phyloP scores from a whole-genome alignment of 2,329 filamentous ascomycete genomes.

The Thielaviopsis musarum region DNA sequence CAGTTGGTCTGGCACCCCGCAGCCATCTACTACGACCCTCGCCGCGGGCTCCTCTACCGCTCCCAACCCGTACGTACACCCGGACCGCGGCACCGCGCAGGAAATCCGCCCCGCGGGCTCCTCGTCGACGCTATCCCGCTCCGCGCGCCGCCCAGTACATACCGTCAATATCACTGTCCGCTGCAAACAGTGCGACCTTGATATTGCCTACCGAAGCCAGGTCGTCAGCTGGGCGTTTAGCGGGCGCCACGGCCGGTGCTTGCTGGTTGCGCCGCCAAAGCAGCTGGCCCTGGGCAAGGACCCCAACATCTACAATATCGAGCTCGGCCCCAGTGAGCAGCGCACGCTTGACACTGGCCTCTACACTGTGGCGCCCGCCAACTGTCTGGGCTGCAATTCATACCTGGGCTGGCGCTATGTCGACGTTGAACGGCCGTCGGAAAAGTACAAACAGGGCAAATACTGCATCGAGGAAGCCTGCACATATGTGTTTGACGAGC shows the following conservation, averaged over 20 bases:
- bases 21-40: background rate
- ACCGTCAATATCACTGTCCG: constrained; percentile 31
- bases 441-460: constrained; percentile 53
- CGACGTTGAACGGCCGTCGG: constrained; percentile 39
- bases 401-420: constrained; percentile 54
- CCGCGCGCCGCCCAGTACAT: constrained; percentile 13
- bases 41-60: background rate
- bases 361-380: constrained; percentile 48
- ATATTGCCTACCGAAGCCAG: constrained; percentile 43
- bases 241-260: constrained; percentile 47
- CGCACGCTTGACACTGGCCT: constrained; percentile 44
- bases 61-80: constrained; percentile 3
- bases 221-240: constrained; percentile 51
- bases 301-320: constrained; percentile 34
- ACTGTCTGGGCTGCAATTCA: constrained; percentile 35
- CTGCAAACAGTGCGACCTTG: constrained; percentile 40
- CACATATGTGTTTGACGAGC: background rate
- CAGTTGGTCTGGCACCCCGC: background rate
- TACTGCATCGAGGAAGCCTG: constrained; percentile 44
- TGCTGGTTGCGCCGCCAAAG: constrained; percentile 33
- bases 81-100: constrained; percentile 14
- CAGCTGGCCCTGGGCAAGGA: constrained; percentile 14
- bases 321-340: constrained; percentile 35
- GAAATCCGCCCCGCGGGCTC: background rate
- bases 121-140: constrained; percentile 13